Conservation (phyloP, 2,329 filamentous ascomycete species). For the Exutisphaerella laricina region DNA sequence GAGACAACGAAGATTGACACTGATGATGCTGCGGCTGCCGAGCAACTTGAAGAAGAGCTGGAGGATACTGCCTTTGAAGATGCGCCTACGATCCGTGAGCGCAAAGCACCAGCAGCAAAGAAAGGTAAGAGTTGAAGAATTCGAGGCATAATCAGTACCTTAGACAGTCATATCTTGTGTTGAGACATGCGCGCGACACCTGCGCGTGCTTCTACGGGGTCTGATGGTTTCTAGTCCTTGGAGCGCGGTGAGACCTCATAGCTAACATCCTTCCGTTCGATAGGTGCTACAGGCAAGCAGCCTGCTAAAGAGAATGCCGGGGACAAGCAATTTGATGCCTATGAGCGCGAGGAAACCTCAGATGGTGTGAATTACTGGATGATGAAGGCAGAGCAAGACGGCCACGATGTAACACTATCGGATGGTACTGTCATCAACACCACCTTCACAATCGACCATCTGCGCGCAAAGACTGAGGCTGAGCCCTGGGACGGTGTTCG, state of each 20-base stretch:
- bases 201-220: too few relatives aligned
- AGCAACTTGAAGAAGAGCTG: constrained; percentile 29
- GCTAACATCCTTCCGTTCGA: too few relatives aligned
- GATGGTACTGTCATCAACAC: constrained; percentile 85
- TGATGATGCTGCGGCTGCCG: constrained; percentile 27
- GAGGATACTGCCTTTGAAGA: constrained; percentile 18
- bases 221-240: too few relatives aligned
- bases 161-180: too few relatives aligned
- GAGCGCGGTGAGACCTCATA: too few relatives aligned
- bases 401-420: constrained; percentile 58
- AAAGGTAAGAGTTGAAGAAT: too few relatives aligned
- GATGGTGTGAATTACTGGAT: constrained; percentile 40
- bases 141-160: too few relatives aligned
- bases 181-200: too few relatives aligned
- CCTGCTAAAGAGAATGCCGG: too few relatives aligned
- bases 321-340: constrained; percentile 10
- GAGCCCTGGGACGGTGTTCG: constrained; percentile 78
- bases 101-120: constrained; percentile 13
- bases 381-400: constrained; percentile 65
- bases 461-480: constrained; percentile 64
- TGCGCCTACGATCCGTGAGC: constrained; percentile 11
- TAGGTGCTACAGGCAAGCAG: constrained; percentile 17
- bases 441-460: constrained; percentile 88
- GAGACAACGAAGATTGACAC: constrained; percentile 28
- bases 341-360: constrained; percentile 5